phyloP scores from a whole-genome alignment of 2,329 filamentous ascomycete species.

The Xylaria sp. region DNA sequence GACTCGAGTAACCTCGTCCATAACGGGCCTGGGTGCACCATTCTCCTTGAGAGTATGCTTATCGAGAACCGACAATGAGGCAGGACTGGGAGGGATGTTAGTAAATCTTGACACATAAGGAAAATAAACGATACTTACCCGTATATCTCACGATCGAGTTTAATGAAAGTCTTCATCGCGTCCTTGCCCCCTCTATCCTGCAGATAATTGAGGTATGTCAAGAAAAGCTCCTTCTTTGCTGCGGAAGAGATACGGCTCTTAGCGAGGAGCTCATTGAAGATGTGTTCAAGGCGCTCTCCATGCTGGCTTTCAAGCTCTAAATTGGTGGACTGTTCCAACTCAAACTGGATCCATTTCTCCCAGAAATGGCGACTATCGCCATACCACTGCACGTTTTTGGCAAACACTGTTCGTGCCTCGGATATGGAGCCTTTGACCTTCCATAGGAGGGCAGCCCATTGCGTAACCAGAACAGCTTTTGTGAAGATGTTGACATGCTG shows the following conservation, averaged over 20 bases:
- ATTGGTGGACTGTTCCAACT: slow-evolving; percentile 82
- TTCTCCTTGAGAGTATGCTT: slow-evolving; percentile 59
- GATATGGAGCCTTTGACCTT: slow-evolving; percentile 83
- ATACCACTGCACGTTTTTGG: slow-evolving; percentile 85
- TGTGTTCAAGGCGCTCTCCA: slow-evolving; percentile 79
- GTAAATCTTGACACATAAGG: slow-evolving; percentile 27
- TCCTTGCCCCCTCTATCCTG: slow-evolving; percentile 84
- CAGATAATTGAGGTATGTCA: slow-evolving; percentile 84
- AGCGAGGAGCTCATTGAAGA: slow-evolving; percentile 78
- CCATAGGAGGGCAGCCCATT: slow-evolving; percentile 90
- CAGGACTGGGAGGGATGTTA: slow-evolving; percentile 53
- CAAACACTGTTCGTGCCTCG: slow-evolving; percentile 85
- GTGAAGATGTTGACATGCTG: slow-evolving; percentile 78
- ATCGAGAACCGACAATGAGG: slow-evolving; percentile 57
- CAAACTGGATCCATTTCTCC: slow-evolving; percentile 88
- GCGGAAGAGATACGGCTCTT: slow-evolving; percentile 76
- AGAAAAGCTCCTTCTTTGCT: slow-evolving; percentile 78
- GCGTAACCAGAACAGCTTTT: slow-evolving; percentile 86
- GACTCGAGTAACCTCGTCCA: slow-evolving; percentile 62
- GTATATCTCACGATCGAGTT: slow-evolving; percentile 86
- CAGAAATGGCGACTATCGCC: slow-evolving; percentile 89
- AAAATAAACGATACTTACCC: slow-evolving; percentile 65
- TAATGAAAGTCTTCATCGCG: slow-evolving; percentile 86
- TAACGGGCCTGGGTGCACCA: slow-evolving; percentile 54
- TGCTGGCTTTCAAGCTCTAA: slow-evolving; percentile 72